A percentile compares a stretch with the other conserved stretches of the same genome.
These are phyloP conservation scores for Penicillium samsonianum DNA, from an alignment of 495 filamentous ascomycete genomes.

Conservation along the genomic window DNA sequence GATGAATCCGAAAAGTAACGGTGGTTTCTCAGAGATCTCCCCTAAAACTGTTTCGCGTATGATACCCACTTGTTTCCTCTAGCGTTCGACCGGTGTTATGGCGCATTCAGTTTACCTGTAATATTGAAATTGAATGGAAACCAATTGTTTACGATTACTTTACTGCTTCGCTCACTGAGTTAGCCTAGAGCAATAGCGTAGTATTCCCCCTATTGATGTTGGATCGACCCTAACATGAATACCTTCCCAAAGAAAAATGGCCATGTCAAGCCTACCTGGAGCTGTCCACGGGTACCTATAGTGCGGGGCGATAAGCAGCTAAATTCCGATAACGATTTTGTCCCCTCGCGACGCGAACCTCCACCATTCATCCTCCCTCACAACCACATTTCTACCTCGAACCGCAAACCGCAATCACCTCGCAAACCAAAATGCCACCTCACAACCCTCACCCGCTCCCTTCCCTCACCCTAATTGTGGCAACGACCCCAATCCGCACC, in stretches of 20 bases:
- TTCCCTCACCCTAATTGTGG: conserved; percentile 46
- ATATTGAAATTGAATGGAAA: not conserved
- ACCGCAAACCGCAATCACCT: not conserved
- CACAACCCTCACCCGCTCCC: conserved; percentile 20
- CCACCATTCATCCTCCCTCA: not conserved
- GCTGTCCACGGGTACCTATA: too few species aligned
- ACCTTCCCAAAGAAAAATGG: not conserved
- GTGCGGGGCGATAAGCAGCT: conserved; percentile 1
- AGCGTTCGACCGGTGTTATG: conserved; percentile 1
- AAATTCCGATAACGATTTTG: conserved; percentile 4
- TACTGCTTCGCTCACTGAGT: not conserved
- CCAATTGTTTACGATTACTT: not conserved
- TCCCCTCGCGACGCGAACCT: conserved; percentile 4
- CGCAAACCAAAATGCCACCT: conserved; percentile 25
- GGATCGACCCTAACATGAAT: not conserved
- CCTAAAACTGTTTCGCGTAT: not conserved
- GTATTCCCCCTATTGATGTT: not conserved
- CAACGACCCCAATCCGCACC: conserved; percentile 42
- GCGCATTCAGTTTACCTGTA: not conserved
- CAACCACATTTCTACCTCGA: not conserved
- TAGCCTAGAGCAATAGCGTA: not conserved
- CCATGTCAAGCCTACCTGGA: not conserved
- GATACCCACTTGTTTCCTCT: conserved; percentile 3
- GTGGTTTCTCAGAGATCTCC: not conserved
- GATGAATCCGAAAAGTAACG: not conserved